Evolutionary conservation across 2,329 filamentous ascomycete genomes (phyloP).

Genomic region (Hypoxylon sp.): DNA sequence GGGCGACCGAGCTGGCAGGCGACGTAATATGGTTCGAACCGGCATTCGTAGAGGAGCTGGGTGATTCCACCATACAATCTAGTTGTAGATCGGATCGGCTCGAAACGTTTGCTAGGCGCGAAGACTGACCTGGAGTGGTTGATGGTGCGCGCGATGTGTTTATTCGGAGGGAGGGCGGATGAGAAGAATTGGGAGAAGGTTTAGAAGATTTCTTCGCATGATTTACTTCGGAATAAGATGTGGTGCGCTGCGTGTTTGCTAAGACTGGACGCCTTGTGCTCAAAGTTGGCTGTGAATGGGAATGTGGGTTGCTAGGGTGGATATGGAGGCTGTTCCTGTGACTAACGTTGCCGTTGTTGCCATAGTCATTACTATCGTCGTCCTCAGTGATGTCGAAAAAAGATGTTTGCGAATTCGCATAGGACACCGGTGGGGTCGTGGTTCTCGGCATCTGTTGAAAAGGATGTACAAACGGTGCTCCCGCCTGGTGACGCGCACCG

Average conservation of each 20-base stretch:
- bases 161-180: constrained; percentile 47
- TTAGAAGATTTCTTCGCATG: constrained; percentile 40
- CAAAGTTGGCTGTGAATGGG: constrained; percentile 45
- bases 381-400: constrained; percentile 61
- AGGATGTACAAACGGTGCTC: constrained; percentile 61
- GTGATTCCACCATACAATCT: constrained; percentile 50
- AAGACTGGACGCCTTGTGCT: constrained; percentile 50
- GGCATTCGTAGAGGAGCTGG: constrained; percentile 42
- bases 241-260: constrained; percentile 51
- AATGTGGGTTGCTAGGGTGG: constrained; percentile 40
- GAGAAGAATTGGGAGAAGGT: constrained; percentile 25
- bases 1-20: constrained; percentile 49
- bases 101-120: constrained; percentile 53
- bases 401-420: constrained; percentile 64
- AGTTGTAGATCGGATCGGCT: constrained; percentile 60
- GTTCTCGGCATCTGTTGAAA: constrained; percentile 71
- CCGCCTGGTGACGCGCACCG: constrained; percentile 27
- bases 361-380: constrained; percentile 60
- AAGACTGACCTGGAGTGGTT: constrained; percentile 45
- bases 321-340: constrained; percentile 37
- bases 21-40: constrained; percentile 41
- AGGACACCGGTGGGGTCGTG: constrained; percentile 66
- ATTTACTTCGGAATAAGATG: constrained; percentile 51
- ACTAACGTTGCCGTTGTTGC: constrained; percentile 54
- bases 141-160: constrained; percentile 49